Percentiles rank a stretch among this genome's conserved stretches.
Conservation (phyloP, 2,329 filamentous ascomycete species). For the Emmonsiellopsis sp. region DNA sequence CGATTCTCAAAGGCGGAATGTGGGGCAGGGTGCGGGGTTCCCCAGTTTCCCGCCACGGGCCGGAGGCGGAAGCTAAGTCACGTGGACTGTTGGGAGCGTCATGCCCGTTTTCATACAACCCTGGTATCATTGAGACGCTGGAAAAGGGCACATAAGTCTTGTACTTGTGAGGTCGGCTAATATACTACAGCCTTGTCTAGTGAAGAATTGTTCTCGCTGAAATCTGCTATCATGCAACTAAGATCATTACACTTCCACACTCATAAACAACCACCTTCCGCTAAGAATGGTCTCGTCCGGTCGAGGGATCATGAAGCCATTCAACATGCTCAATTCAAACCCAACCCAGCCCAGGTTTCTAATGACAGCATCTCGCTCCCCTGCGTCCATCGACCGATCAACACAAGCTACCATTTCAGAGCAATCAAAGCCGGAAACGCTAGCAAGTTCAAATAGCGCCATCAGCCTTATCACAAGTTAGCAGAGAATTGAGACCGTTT, state of each 20-base stretch:
- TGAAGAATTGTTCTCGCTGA: background rate
- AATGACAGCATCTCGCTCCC: constrained; percentile 57
- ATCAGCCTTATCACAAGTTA: constrained; percentile 54
- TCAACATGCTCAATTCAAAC: constrained; percentile 72
- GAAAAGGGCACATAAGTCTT: no score
- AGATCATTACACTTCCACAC: constrained; percentile 63
- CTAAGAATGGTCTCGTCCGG: constrained; percentile 56
- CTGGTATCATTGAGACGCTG: no score
- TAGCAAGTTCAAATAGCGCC: constrained; percentile 80
- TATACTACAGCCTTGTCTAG: no score
- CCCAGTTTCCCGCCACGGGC: no score
- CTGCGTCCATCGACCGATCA: constrained; percentile 57
- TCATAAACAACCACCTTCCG: constrained; percentile 73
- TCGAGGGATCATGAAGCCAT: constrained; percentile 54
- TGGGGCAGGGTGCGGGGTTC: no score
- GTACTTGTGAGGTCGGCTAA: no score
- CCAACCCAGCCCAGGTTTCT: constrained; percentile 90
- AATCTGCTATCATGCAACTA: background rate
- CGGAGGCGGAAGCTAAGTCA: no score
- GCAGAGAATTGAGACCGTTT: constrained; percentile 9
- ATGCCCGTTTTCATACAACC: no score
- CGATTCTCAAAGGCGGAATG: no score
- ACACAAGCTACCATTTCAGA: constrained; percentile 70
- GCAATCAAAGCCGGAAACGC: constrained; percentile 61
- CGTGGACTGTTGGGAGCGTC: no score